Percentiles rank a stretch among this genome's conserved stretches.
These are phyloP conservation scores for Pleodorina starrii DNA, from an alignment of 139 green algal genomes.

Conservation along the genomic window DNA sequence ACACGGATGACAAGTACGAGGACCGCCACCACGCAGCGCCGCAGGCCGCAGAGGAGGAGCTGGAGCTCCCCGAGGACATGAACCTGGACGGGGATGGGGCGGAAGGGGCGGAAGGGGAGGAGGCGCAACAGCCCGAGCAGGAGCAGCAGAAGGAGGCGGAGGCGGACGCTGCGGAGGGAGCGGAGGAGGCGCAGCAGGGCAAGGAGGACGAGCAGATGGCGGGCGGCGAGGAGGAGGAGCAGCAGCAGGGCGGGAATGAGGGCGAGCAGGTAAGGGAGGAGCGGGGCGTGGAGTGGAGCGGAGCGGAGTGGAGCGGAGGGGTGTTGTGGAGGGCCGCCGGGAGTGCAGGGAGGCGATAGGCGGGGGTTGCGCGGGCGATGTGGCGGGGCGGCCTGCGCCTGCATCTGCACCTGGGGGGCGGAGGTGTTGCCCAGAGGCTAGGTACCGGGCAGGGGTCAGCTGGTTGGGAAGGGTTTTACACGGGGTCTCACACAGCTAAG, in stretches of 20 bases:
- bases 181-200: slow-evolving; percentile 17
- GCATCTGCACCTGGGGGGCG: too few relatives aligned
- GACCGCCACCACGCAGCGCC: slow-evolving; percentile 52
- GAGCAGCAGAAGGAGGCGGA: slow-evolving; percentile 44
- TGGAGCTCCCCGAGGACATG: slow-evolving; percentile 88
- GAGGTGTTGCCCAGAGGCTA: too few relatives aligned
- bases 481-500: too few relatives aligned
- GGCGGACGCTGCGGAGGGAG: slow-evolving; percentile 40
- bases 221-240: slow-evolving; percentile 36
- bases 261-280: slow-evolving; percentile 48
- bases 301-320: too few relatives aligned
- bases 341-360: too few relatives aligned
- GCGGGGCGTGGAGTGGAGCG: neutral
- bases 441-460: too few relatives aligned
- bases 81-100: slow-evolving; percentile 82
- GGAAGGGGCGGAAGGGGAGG: slow-evolving; percentile 24
- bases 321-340: too few relatives aligned
- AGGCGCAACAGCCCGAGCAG: slow-evolving; percentile 50
- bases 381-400: too few relatives aligned
- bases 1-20: slow-evolving; percentile 60
- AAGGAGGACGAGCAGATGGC: slow-evolving; percentile 39
- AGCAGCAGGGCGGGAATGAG: slow-evolving; percentile 42
- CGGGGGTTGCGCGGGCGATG: too few relatives aligned
- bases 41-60: slow-evolving; percentile 75
- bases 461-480: too few relatives aligned